phyloP scores from a whole-genome alignment of 495 filamentous ascomycete genomes.

The Talaromyces adpressus region DNA sequence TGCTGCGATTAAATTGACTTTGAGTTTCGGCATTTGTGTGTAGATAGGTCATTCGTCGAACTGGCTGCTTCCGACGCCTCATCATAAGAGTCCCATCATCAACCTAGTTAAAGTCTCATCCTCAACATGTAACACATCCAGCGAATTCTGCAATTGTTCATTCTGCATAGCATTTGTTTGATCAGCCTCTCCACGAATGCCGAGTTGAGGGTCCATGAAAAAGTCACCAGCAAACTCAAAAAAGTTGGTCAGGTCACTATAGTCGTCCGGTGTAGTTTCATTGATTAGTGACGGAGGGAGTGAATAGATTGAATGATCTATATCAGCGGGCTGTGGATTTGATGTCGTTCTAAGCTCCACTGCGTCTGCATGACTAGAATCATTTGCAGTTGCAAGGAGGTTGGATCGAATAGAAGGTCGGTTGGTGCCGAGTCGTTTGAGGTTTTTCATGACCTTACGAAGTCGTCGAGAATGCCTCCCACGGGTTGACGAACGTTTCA shows the following conservation, averaged over 20 bases:
- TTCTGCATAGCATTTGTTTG: neutral
- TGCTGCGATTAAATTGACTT: no score
- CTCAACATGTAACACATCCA: slow-evolving; percentile 30
- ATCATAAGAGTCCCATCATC: slow-evolving; percentile 33
- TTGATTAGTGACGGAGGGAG: neutral
- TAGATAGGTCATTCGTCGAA: neutral
- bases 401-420: neutral
- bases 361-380: neutral
- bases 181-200: slow-evolving; percentile 1
- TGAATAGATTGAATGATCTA: slow-evolving; percentile 10
- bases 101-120: slow-evolving; percentile 35
- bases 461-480: slow-evolving; percentile 29
- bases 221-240: slow-evolving; percentile 35
- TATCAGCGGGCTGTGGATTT: neutral
- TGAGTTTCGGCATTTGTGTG: no score
- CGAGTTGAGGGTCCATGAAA: slow-evolving; percentile 21
- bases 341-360: slow-evolving; percentile 7
- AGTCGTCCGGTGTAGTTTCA: slow-evolving; percentile 11
- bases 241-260: slow-evolving; percentile 36
- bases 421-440: slow-evolving; percentile 25
- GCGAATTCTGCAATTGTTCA: neutral
- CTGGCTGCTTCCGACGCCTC: neutral
- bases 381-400: neutral
- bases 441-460: slow-evolving; percentile 31
- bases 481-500: slow-evolving; percentile 50